Conservation (phyloP, 1,284 basidiomycete species). For the Cerrena zonata region DNA sequence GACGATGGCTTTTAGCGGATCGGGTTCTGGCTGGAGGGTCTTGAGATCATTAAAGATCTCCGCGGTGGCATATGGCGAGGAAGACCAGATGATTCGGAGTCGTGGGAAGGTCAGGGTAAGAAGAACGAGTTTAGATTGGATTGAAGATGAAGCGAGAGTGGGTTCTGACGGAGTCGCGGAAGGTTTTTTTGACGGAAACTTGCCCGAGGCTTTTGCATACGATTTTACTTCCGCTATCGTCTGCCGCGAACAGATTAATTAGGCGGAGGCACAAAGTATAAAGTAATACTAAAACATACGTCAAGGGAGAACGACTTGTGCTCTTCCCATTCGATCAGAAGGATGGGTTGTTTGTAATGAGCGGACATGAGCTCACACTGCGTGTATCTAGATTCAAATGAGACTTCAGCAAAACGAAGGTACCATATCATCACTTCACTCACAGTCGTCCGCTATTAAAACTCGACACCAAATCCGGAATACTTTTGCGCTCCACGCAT, state of each 20-base stretch:
- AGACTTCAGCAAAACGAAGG: constrained; percentile 1
- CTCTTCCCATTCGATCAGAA: constrained; percentile 98
- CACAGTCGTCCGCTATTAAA: constrained; percentile 91
- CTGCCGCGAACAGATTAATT: constrained; percentile 28
- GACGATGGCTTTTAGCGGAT: constrained; percentile 66
- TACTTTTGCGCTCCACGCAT: constrained; percentile 92
- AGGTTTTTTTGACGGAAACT: constrained; percentile 48
- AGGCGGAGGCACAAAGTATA: background rate
- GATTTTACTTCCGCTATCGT: constrained; percentile 57
- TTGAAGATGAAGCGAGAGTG: constrained; percentile 35
- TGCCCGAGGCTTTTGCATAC: constrained; percentile 51
- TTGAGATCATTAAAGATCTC: constrained; percentile 94
- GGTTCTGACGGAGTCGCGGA: constrained; percentile 38
- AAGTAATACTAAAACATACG: constrained; percentile 37
- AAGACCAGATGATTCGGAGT: constrained; percentile 93
- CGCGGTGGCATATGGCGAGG: constrained; percentile 87
- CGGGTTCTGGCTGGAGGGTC: constrained; percentile 77
- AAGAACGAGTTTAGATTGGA: constrained; percentile 88
- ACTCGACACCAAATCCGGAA: constrained; percentile 85
- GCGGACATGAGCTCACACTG: constrained; percentile 97
- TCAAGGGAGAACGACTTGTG: constrained; percentile 91
- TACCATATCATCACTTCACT: constrained; percentile 33
- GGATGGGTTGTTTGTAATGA: constrained; percentile 89
- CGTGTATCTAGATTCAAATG: constrained; percentile 61
- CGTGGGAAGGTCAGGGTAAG: constrained; percentile 87